phyloP scores from a whole-genome alignment of 352 stramenopile species.

The Phytophthora quininea region DNA sequence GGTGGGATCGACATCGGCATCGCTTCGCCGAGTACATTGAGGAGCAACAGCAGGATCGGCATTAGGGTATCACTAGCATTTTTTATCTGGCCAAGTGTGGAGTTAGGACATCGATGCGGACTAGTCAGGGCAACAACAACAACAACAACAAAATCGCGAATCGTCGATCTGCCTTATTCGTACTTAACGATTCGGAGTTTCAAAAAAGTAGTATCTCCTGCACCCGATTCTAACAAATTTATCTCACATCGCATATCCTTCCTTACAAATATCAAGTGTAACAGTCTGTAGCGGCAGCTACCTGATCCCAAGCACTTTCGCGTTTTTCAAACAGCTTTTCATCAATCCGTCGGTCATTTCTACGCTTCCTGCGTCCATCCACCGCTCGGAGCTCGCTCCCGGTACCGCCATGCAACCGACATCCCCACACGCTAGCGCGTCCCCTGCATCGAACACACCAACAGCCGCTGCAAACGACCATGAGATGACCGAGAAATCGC shows the following conservation, averaged over 20 bases:
- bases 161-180: conserved; percentile 11
- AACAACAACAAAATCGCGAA: too few relatives aligned
- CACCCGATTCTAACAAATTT: conserved; percentile 9
- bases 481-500: conserved; percentile 15
- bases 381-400: neutral
- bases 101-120: too few relatives aligned
- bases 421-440: conserved; percentile 3
- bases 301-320: conserved; percentile 16
- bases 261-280: conserved; percentile 12
- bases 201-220: conserved; percentile 15
- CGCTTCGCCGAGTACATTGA: conserved; percentile 55
- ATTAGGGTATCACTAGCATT: conserved; percentile 16
- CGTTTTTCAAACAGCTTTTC: conserved; percentile 23
- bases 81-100: too few relatives aligned
- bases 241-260: conserved; percentile 12
- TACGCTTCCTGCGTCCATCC: neutral
- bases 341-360: neutral
- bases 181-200: conserved; percentile 30
- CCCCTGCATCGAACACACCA: conserved; percentile 9
- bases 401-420: conserved; percentile 11
- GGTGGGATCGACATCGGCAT: conserved; percentile 76
- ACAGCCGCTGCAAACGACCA: conserved; percentile 2
- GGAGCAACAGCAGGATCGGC: conserved; percentile 12
- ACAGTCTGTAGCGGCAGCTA: conserved; percentile 18
- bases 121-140: too few relatives aligned